Evolutionary conservation across 129 eudicot species (phyloP), one percentile per base, ranked within the genome.

Genomic region (Calendula officinalis): DNA sequence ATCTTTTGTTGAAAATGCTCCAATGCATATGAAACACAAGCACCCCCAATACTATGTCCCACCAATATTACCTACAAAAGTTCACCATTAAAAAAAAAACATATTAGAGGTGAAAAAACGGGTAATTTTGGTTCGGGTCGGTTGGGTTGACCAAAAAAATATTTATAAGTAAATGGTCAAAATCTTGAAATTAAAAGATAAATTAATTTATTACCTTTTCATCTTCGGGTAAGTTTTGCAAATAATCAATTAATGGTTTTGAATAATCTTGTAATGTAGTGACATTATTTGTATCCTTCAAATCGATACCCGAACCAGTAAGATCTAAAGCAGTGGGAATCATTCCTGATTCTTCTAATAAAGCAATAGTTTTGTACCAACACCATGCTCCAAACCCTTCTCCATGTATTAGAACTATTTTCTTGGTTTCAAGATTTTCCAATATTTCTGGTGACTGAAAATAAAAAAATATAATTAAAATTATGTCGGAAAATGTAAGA

Each of bases 301-400:
- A 66, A 69, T 94, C 88, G 7, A 94, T 94, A 34, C 99, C 99
- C 51, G 99, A 94, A 55, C 97, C 99, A 3, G 86, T 68, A 45
- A 94, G 94, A 89, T 94, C 99, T 56, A 94, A 68, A 53, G 92
- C 95, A 11, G 83, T 64, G 3, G 99, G 97, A 66, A 67, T 45
- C 78, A 94, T 77, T 48, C 96, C 96, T 0, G 86, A 69, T 77
- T 94, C 99, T 75, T 94, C 97, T 64, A 94, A 78, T 12, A 82
- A 71, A 44, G 97, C 86, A 72, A 94, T 86, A 59, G 75, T 94
- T 78, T 94, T 94, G 75, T 94, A 94, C 99, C 99, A 94, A 67
- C 99, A 89, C 99, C 99, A 94, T 70, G 99, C 99, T 66, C 99
- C 99, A 58, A 94, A 89, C 32, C 99, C 99, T 81, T 89, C 99